A percentile compares a stretch with the other conserved stretches of the same genome.
phyloP scores from a whole-genome alignment of 2,329 filamentous ascomycete genomes.

The Arachnopeziza araneosa region DNA sequence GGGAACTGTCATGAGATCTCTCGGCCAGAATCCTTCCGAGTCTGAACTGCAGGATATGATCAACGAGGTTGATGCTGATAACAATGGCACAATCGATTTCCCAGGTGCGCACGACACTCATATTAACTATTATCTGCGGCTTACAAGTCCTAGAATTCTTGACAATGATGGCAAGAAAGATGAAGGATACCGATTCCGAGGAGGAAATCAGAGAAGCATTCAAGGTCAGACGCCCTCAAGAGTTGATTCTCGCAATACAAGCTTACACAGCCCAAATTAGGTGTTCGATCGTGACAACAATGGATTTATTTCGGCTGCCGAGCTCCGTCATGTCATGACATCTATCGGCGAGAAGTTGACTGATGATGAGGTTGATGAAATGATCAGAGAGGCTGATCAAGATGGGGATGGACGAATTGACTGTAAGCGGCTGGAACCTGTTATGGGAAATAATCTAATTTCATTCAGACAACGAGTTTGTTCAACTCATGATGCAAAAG shows the following conservation, averaged over 20 bases:
- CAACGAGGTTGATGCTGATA: conserved; percentile 88
- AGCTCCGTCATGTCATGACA: conserved; percentile 87
- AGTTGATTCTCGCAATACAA: neutral
- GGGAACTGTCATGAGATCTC: conserved; percentile 84
- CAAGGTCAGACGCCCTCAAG: conserved; percentile 51
- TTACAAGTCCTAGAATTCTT: conserved; percentile 62
- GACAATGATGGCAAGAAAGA: conserved; percentile 91
- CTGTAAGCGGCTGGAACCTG: conserved; percentile 50
- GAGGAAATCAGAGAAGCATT: conserved; percentile 87
- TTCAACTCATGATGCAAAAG: conserved; percentile 95
- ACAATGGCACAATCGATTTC: conserved; percentile 90
- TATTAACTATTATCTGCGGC: neutral
- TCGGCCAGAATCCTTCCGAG: conserved; percentile 85
- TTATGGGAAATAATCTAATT: conserved; percentile 25
- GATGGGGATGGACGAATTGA: conserved; percentile 85
- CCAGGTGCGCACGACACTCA: conserved; percentile 54
- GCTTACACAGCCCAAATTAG: conserved; percentile 31
- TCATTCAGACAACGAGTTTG: conserved; percentile 76
- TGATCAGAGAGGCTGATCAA: conserved; percentile 88
- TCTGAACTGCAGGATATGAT: conserved; percentile 92
- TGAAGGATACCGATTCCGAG: conserved; percentile 90
- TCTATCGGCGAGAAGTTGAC: conserved; percentile 89
- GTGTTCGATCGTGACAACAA: conserved; percentile 88
- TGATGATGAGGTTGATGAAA: conserved; percentile 86
- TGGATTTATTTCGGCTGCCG: conserved; percentile 83